Conservation (phyloP, 306 rosid species). For the Gastrolobium villosum region DNA sequence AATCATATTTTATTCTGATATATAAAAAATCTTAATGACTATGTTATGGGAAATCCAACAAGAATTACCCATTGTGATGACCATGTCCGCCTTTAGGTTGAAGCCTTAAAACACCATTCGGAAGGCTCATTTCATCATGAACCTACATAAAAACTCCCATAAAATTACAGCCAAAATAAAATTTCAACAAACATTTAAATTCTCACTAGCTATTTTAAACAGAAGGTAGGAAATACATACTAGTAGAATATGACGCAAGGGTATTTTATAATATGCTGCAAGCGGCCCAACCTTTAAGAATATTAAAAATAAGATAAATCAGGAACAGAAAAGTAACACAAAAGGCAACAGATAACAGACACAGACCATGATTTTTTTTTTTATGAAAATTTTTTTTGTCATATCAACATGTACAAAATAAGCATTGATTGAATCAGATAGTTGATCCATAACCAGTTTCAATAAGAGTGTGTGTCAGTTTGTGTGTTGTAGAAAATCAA, state of each 20-base stretch:
- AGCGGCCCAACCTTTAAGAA: slow-evolving; percentile 88
- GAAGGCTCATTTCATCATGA: slow-evolving; percentile 96
- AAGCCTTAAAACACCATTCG: slow-evolving; percentile 90
- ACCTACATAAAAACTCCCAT: slow-evolving; percentile 56
- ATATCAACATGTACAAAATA: slow-evolving; percentile 1
- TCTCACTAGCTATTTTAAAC: background rate
- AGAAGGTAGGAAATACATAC: slow-evolving; percentile 55
- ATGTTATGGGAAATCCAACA: slow-evolving; percentile 35
- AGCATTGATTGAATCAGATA: slow-evolving; percentile 25
- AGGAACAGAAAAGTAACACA: slow-evolving; percentile 32
- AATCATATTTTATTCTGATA: slow-evolving; percentile 19
- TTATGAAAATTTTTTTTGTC: background rate
- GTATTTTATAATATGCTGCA: slow-evolving; percentile 90
- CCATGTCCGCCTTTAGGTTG: slow-evolving; percentile 96
- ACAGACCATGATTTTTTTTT: background rate
- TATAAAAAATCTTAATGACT: slow-evolving; percentile 9
- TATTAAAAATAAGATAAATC: slow-evolving; percentile 39
- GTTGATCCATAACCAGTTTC: slow-evolving; percentile 26
- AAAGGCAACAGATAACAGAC: background rate
- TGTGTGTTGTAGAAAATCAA: slow-evolving; percentile 5
- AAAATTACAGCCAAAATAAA: slow-evolving; percentile 24
- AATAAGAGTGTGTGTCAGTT: background rate
- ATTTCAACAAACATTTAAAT: slow-evolving; percentile 9
- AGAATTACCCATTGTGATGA: slow-evolving; percentile 91
- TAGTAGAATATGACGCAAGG: slow-evolving; percentile 86